A percentile compares a stretch with the other conserved stretches of the same genome.
phyloP scores from a whole-genome alignment of 23 red algal species.

The Pyropia yezoensis region DNA sequence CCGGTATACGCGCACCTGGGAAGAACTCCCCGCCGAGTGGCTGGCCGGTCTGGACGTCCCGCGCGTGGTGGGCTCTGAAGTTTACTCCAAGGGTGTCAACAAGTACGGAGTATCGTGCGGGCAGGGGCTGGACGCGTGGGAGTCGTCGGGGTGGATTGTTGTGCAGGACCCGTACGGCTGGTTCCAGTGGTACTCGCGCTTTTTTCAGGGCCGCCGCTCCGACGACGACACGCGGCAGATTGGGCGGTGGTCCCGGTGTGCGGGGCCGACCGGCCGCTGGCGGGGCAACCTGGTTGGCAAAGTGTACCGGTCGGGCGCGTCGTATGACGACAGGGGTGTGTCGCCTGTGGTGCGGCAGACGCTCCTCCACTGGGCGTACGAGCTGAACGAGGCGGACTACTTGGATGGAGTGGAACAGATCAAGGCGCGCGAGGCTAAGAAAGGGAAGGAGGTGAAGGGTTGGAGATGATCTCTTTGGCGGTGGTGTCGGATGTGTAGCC shows the following conservation, averaged over 20 bases:
- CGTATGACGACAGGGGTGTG: conserved; percentile 6
- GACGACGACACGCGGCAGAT: conserved; percentile 20
- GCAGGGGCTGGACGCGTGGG: conserved; percentile 13
- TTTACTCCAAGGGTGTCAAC: not conserved
- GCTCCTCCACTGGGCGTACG: conserved; percentile 24
- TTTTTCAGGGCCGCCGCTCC: conserved; percentile 13
- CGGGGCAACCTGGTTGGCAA: conserved; percentile 14
- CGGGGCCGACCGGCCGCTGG: conserved; percentile 17
- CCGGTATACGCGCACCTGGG: conserved; percentile 5
- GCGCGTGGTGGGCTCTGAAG: not conserved
- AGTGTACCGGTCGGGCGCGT: not conserved
- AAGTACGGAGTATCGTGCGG: conserved; percentile 10
- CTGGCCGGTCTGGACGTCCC: conserved; percentile 17
- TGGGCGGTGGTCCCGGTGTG: conserved; percentile 8
- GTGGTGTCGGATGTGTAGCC: no score
- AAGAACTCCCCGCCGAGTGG: conserved; percentile 8
- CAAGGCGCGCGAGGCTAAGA: conserved; percentile 4
- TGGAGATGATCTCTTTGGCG: no score
- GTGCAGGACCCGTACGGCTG: conserved; percentile 18
- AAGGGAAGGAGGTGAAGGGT: no score
- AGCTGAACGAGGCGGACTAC: conserved; percentile 23
- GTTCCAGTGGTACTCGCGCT: conserved; percentile 32
- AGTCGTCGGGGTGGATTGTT: conserved; percentile 14
- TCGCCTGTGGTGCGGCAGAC: conserved; percentile 15
- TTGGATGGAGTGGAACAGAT: not conserved